Conservation (phyloP, 495 filamentous ascomycete species). For the Aspergillus affinis region DNA sequence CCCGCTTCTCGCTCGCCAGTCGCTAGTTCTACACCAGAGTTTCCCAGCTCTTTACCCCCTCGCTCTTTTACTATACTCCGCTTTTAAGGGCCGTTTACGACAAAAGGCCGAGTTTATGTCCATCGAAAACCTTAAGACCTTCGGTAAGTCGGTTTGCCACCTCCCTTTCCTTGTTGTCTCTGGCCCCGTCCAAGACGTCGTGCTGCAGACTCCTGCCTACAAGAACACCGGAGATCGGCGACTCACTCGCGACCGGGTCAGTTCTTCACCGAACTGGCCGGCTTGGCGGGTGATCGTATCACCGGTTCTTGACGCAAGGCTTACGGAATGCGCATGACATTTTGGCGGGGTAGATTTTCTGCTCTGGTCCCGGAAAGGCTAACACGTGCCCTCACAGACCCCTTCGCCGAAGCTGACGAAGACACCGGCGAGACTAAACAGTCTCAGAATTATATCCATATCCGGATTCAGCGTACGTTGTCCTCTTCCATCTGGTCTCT, state of each 20-base stretch:
- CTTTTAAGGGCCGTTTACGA: slow-evolving; percentile 45
- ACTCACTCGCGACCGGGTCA: too few species aligned
- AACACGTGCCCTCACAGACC: slow-evolving; percentile 64
- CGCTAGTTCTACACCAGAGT: slow-evolving; percentile 19
- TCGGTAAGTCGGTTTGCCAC: slow-evolving; percentile 68
- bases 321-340: slow-evolving; percentile 11
- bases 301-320: not conserved
- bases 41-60: slow-evolving; percentile 34
- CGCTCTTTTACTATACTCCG: slow-evolving; percentile 34
- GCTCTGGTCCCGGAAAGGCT: slow-evolving; percentile 31
- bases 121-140: slow-evolving; percentile 99
- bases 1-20: slow-evolving; percentile 14
- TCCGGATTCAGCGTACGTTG: slow-evolving; percentile 96
- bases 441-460: slow-evolving; percentile 99
- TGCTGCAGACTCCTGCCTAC: not conserved
- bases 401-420: slow-evolving; percentile 99
- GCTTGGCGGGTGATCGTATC: not conserved
- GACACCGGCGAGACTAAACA: slow-evolving; percentile 89
- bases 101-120: slow-evolving; percentile 87
- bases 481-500: not conserved
- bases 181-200: not conserved
- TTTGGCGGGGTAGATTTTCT: slow-evolving; percentile 40
- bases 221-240: not conserved
- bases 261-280: not conserved
- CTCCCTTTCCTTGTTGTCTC: slow-evolving; percentile 23